Conservation (phyloP, 2,329 filamentous ascomycete genomes). For the Nothophaeocryptopus gaeumannii region DNA sequence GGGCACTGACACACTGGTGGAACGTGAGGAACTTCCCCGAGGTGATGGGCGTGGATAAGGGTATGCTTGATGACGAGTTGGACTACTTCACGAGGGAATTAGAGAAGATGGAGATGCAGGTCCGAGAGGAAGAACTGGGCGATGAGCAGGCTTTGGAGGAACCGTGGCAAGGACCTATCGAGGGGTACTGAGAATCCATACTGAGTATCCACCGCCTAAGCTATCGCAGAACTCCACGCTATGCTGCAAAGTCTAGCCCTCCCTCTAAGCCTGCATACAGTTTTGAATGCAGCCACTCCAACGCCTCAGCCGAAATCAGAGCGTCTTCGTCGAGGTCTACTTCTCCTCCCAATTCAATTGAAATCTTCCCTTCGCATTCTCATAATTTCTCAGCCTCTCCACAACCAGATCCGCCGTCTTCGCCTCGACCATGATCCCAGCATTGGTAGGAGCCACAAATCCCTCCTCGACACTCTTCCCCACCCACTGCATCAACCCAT, state of each 20-base stretch:
- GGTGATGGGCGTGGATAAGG: conserved; percentile 57
- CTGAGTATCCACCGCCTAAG: background rate
- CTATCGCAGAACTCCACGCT: background rate
- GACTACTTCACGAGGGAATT: conserved; percentile 51
- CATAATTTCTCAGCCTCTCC: conserved; percentile 67
- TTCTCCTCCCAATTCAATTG: conserved; percentile 77
- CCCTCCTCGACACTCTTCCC: conserved; percentile 69
- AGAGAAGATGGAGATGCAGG: conserved; percentile 48
- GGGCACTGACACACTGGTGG: conserved; percentile 91
- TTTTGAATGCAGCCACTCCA: background rate
- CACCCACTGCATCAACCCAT: conserved; percentile 81
- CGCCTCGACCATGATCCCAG: conserved; percentile 75
- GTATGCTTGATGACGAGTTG: conserved; percentile 43
- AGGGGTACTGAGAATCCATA: conserved; percentile 27
- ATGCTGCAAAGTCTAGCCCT: background rate
- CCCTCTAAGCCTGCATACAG: too few species aligned
- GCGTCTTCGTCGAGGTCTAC: conserved; percentile 31
- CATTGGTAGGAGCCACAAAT: conserved; percentile 71
- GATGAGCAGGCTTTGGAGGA: conserved; percentile 24
- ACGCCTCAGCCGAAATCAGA: background rate
- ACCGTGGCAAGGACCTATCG: conserved; percentile 27
- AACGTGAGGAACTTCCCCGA: conserved; percentile 81
- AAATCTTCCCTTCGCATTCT: conserved; percentile 69
- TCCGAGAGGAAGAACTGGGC: conserved; percentile 19
- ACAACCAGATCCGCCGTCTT: conserved; percentile 70